These are phyloP conservation scores for Geotrichum australiense DNA, from an alignment of 1,139 yeast species.

Conservation along the genomic window DNA sequence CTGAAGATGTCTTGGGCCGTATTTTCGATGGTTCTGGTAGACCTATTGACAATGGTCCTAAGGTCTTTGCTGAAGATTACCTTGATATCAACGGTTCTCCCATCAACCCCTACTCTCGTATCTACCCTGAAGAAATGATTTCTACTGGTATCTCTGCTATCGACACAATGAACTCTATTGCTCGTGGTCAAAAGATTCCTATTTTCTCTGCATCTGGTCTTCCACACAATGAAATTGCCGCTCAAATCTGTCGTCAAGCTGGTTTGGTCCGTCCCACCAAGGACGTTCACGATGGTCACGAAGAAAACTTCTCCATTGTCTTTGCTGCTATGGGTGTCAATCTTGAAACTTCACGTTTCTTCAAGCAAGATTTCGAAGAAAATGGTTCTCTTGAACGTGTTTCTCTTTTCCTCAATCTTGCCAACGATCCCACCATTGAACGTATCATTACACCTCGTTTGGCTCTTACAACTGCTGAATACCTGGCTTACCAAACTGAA, in stretches of 20 bases:
- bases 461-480: conserved; percentile 98
- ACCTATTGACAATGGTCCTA: conserved; percentile 97
- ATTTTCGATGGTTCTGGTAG: conserved; percentile 98
- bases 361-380: conserved; percentile 98
- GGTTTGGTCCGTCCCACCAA: conserved; percentile 98
- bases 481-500: conserved; percentile 97
- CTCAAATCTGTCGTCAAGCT: conserved; percentile 99
- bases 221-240: conserved; percentile 99
- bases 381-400: conserved; percentile 98
- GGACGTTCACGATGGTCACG: conserved; percentile 99
- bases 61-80: conserved; percentile 96
- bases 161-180: conserved; percentile 98
- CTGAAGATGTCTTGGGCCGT: conserved; percentile 96
- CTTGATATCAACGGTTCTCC: conserved; percentile 98
- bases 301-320: conserved; percentile 96
- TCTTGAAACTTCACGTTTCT: conserved; percentile 83
- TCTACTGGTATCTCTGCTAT: conserved; percentile 98
- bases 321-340: conserved; percentile 99
- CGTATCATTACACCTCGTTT: conserved; percentile 98
- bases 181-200: conserved; percentile 99
- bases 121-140: conserved; percentile 99
- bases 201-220: conserved; percentile 98
- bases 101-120: conserved; percentile 95
- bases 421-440: conserved; percentile 98
- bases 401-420: conserved; percentile 90